Evolutionary conservation across 2,329 filamentous ascomycete species (phyloP), one percentile per base, ranked within the genome.

Genomic region (Daldinia sp.): DNA sequence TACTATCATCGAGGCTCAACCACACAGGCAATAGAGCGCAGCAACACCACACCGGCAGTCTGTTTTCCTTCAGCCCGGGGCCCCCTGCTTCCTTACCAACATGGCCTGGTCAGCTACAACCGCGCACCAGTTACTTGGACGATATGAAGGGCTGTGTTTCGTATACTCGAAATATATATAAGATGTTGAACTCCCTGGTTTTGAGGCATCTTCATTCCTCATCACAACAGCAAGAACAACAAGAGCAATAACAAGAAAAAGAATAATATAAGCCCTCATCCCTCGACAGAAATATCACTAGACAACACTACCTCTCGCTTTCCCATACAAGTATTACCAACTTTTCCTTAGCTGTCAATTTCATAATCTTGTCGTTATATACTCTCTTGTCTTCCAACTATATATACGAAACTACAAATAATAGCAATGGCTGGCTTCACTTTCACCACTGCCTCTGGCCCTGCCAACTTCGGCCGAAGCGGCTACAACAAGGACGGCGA

Each of bases 401-500:
- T 39, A 49, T 35, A 39, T 35, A 23, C 27, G 15, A 35, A 54
- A 5, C 4, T 10, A 49, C 34, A 55, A 60, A 70, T 41, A 55
- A 64, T 69, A 71, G 71, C 71, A 79, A 79, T 79, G 78, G 77
- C 77, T 57, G 74, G 67, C 62, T 73, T 74, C 68, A 58, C 75
- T 68, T 70, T 74, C 68, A 66, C 69, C 53, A 69, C 74, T 69
- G 68, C 64, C 68, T 69, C 74, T 63, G 67, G 73, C 61, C 72
- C 76, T 71, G 72, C 75, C 71, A 75, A 77, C 76, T 73, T 72
- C 64, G 78, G 78, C 70, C 79, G 75, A 72, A 79, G 76, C 56
- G 78, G 79, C 66, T 81, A 81, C 77, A 80, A 81, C 72, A 74
- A 76, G 63, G 76, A 76, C 66, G 68, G 68, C 47, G 70, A 76